Conservation (phyloP, 2,329 filamentous ascomycete species). For the Rutstroemia sp. region DNA sequence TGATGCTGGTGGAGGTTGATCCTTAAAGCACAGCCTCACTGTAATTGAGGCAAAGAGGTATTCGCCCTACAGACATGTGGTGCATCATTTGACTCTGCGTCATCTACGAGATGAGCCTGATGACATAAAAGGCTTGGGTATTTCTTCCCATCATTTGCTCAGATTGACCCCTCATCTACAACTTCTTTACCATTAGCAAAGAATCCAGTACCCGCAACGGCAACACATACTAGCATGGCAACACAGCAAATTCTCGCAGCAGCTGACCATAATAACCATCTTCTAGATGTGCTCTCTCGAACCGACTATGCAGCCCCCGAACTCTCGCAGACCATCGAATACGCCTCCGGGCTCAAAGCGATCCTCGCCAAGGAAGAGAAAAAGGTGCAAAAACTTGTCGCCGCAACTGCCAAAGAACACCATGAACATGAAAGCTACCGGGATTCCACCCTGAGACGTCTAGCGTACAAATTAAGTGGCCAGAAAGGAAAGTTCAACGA, state of each 20-base stretch:
- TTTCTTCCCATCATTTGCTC: no score
- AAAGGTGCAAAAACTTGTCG: constrained; percentile 29
- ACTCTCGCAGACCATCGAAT: constrained; percentile 38
- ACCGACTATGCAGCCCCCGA: constrained; percentile 42
- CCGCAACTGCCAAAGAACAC: constrained; percentile 33
- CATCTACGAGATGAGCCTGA: no score
- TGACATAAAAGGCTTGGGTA: no score
- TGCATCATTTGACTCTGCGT: no score
- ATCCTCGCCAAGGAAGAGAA: constrained; percentile 32
- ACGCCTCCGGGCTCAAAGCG: constrained; percentile 39
- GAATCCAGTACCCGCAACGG: neutral
- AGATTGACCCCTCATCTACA: no score
- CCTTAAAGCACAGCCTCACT: no score
- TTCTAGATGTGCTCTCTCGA: constrained; percentile 39
- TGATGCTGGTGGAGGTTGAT: no score
- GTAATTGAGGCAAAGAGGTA: no score
- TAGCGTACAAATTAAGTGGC: constrained; percentile 42
- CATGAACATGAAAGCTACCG: constrained; percentile 45
- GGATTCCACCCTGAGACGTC: constrained; percentile 43
- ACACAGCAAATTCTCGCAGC: constrained; percentile 3
- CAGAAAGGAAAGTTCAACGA: constrained; percentile 39
- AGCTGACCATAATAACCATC: constrained; percentile 11
- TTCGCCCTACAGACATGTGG: no score
- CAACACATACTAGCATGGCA: neutral
- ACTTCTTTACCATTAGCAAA: neutral